phyloP scores from a whole-genome alignment of 2,329 filamentous ascomycete species.

The Sclerotinia sclerotiorum region DNA sequence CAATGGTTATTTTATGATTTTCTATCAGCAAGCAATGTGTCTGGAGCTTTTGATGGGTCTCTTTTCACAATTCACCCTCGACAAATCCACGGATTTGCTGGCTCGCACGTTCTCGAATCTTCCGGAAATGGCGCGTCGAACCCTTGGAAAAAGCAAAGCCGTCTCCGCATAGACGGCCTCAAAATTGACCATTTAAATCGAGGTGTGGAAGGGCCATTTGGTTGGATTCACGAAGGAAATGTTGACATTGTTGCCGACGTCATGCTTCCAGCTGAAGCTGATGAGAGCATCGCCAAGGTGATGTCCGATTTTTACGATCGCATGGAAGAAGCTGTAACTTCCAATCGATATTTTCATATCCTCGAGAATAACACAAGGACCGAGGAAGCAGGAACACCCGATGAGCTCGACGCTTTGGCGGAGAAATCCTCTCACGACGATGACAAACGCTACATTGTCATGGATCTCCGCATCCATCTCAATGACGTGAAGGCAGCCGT shows the following conservation, averaged over 20 bases:
- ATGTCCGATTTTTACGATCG: constrained; percentile 97
- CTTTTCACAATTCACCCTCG: constrained; percentile 95
- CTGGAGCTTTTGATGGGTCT: constrained; percentile 90
- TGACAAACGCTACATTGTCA: constrained; percentile 78
- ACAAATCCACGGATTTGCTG: constrained; percentile 78
- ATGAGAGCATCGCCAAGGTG: constrained; percentile 88
- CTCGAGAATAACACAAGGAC: constrained; percentile 50
- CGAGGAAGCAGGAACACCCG: constrained; percentile 36
- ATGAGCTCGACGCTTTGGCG: constrained; percentile 31
- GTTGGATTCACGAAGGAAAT: constrained; percentile 96
- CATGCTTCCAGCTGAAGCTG: constrained; percentile 85
- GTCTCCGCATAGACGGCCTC: constrained; percentile 86
- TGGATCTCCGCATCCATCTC: constrained; percentile 91
- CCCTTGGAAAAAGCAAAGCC: constrained; percentile 93
- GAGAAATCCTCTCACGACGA: constrained; percentile 45
- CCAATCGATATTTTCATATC: constrained; percentile 65
- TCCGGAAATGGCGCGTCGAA: constrained; percentile 61
- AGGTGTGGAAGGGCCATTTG: constrained; percentile 89
- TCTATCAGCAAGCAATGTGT: constrained; percentile 91
- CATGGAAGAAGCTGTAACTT: constrained; percentile 86
- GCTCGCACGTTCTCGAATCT: constrained; percentile 55
- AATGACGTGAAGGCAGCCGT: constrained; percentile 94
- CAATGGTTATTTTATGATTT: constrained; percentile 99
- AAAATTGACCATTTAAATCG: constrained; percentile 96
- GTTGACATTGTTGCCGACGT: constrained; percentile 96